phyloP scores from a whole-genome alignment of 2,329 filamentous ascomycete genomes.

The Emergomyces orientalis region DNA sequence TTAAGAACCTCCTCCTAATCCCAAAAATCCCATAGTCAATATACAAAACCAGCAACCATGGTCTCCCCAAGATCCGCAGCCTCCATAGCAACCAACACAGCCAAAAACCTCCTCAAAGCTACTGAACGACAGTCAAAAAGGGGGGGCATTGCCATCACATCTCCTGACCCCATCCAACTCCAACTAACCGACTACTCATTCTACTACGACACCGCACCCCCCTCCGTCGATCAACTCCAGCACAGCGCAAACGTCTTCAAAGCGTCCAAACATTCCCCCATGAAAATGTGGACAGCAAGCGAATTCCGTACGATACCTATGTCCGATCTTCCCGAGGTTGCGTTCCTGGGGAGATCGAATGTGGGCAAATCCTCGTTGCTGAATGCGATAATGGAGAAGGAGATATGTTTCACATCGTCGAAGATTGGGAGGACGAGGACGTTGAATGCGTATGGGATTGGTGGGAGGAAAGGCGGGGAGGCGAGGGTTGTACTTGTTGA shows the following conservation, averaged over 20 bases:
- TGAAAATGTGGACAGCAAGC: constrained; percentile 51
- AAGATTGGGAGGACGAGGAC: constrained; percentile 53
- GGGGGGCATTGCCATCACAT: neutral
- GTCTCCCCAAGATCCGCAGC: neutral
- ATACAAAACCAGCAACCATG: neutral
- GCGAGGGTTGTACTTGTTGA: constrained; percentile 53
- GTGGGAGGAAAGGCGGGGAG: constrained; percentile 38
- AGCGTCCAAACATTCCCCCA: constrained; percentile 38
- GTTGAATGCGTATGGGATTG: constrained; percentile 58
- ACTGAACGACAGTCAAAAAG: neutral
- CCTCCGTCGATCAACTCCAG: constrained; percentile 35
- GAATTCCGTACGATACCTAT: constrained; percentile 52
- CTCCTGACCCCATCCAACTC: constrained; percentile 11
- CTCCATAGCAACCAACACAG: neutral
- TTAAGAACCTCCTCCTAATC: neutral
- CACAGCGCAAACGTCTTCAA: constrained; percentile 41
- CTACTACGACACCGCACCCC: constrained; percentile 45
- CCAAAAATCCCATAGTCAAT: neutral
- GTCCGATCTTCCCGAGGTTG: constrained; percentile 49
- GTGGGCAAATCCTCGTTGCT: constrained; percentile 60
- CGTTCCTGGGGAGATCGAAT: constrained; percentile 60
- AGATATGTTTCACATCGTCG: constrained; percentile 48
- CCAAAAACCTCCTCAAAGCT: neutral
- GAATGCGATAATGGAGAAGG: constrained; percentile 51
- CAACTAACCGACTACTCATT: constrained; percentile 26